Conservation (phyloP, 768 basidiomycete species). For the Boletus reticulatus region DNA sequence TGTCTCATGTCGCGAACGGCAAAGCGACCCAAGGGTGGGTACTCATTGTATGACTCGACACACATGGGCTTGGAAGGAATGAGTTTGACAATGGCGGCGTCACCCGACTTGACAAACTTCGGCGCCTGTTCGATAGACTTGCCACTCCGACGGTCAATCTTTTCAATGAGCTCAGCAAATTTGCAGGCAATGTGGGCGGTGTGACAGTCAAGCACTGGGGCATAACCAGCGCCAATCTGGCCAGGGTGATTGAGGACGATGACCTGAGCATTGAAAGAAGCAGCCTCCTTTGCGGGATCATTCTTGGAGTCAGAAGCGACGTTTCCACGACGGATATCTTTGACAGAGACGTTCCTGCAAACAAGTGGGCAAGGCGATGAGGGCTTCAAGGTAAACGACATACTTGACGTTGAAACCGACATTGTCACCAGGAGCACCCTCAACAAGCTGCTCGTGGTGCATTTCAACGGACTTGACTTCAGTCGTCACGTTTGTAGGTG, state of each 20-base stretch:
- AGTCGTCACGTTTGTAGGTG: slow-evolving; percentile 97
- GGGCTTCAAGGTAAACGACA: slow-evolving; percentile 24
- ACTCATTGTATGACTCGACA: slow-evolving; percentile 92
- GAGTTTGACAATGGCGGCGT: slow-evolving; percentile 98
- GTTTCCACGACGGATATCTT: slow-evolving; percentile 99
- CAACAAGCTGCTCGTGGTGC: slow-evolving; percentile 97
- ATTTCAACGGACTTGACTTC: slow-evolving; percentile 99
- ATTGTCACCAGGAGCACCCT: slow-evolving; percentile 97
- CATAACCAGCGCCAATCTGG: slow-evolving; percentile 99
- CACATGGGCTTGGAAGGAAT: slow-evolving; percentile 96
- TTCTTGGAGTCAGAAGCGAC: slow-evolving; percentile 99
- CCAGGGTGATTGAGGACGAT: slow-evolving; percentile 99
- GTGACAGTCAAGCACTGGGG: slow-evolving; percentile 99
- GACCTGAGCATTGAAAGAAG: slow-evolving; percentile 99
- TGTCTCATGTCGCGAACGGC: slow-evolving; percentile 99
- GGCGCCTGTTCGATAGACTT: slow-evolving; percentile 85
- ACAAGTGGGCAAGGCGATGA: slow-evolving; percentile 5
- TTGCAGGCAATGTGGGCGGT: slow-evolving; percentile 99
- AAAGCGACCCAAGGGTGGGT: slow-evolving; percentile 99
- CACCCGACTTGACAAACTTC: slow-evolving; percentile 99
- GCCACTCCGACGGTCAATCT: slow-evolving; percentile 98
- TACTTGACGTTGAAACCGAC: slow-evolving; percentile 99
- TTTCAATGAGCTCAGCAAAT: slow-evolving; percentile 97
- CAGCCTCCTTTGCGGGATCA: slow-evolving; percentile 99
- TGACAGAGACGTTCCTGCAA: slow-evolving; percentile 96